Base-by-base conservation (phyloP, 2,329 filamentous ascomycete genomes). In the Cladophialophora exuberans region DNA sequence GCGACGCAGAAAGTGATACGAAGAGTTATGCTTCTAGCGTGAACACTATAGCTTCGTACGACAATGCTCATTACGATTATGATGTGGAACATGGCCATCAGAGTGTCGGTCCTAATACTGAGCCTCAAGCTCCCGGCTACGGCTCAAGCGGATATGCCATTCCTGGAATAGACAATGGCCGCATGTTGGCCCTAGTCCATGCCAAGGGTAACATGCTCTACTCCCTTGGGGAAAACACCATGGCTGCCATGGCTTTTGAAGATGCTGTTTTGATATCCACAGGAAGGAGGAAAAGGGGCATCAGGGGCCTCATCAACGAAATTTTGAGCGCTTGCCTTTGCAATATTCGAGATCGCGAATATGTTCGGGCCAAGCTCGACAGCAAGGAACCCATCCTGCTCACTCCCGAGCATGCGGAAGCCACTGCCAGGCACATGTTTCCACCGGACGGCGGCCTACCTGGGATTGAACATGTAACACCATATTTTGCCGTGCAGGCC, bases 121-220 rank as follows among this genome's bases (percentile, higher is more conserved):
- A 58, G 38, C 7, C 48, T 39, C 61, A 63, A n/a, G 65, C 73
- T 18, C 68, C 70, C 18, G 78, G 87, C 0, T 91, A 88, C 67
- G 88, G 85, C 1, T 87, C 86, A 3, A 94, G 89, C 70, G 92
- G 91, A 13, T 97, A 96, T 70, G 83, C 85, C 11, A 86, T 99
- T 38, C 83, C 91, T 4, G 91, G 87, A 1, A 84, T 82, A 38
- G 94, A 99, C 63, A 97, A 97, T 68, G 94, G 93, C 6, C 84
- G 94, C 56, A 90, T 99, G 66, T 81, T 99, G 39, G 89, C 91
- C n/a, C 80, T 99, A 13, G 85, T 97, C 35, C 94, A 99, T 72
- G 92, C 93, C 17, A 99, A 97, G 72, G 94, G 93, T n/a, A 97
- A 97, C 60, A 95, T 97, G 87, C 79, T 97, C 1, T 99, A 99